Evolutionary conservation across 805 yeast species (phyloP).

Genomic region (Lipomyces starkeyi): DNA sequence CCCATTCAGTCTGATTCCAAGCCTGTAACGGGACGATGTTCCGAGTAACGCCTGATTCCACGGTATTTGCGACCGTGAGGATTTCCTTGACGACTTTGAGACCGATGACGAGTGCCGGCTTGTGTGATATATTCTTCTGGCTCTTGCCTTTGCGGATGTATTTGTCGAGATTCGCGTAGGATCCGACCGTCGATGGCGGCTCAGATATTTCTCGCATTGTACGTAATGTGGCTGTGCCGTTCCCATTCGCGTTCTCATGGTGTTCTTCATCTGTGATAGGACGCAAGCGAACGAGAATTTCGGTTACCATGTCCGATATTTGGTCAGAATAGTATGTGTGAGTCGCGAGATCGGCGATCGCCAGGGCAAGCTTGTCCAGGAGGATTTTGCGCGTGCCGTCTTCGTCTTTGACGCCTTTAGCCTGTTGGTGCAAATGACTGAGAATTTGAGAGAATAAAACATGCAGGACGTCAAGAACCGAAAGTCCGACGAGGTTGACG

Average conservation of each 20-base stretch:
- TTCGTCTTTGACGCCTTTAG: constrained; percentile 8
- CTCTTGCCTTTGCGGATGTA: constrained; percentile 13
- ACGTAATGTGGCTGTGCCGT: not conserved
- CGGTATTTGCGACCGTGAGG: constrained; percentile 28
- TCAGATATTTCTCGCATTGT: constrained; percentile 3
- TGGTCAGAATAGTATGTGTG: constrained; percentile 89
- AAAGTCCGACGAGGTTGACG: constrained; percentile 84
- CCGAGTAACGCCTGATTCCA: constrained; percentile 33
- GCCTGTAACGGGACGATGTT: constrained; percentile 29
- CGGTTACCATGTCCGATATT: constrained; percentile 77
- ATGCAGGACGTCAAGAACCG: constrained; percentile 70
- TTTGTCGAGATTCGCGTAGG: constrained; percentile 24
- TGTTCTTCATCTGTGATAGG: constrained; percentile 9
- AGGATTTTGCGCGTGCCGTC: constrained; percentile 39
- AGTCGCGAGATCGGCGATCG: constrained; percentile 72
- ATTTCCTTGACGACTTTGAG: constrained; percentile 27
- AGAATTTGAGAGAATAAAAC: constrained; percentile 27
- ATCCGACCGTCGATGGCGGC: constrained; percentile 31
- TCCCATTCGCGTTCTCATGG: not conserved
- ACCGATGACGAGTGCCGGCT: constrained; percentile 21
- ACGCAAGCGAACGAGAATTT: constrained; percentile 51
- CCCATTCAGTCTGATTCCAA: constrained; percentile 35
- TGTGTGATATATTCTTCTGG: constrained; percentile 3
- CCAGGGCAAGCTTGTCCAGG: constrained; percentile 56
- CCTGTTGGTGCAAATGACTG: constrained; percentile 49